Conservation (phyloP, 495 filamentous ascomycete species). For the Hypoxylon intermedium region DNA sequence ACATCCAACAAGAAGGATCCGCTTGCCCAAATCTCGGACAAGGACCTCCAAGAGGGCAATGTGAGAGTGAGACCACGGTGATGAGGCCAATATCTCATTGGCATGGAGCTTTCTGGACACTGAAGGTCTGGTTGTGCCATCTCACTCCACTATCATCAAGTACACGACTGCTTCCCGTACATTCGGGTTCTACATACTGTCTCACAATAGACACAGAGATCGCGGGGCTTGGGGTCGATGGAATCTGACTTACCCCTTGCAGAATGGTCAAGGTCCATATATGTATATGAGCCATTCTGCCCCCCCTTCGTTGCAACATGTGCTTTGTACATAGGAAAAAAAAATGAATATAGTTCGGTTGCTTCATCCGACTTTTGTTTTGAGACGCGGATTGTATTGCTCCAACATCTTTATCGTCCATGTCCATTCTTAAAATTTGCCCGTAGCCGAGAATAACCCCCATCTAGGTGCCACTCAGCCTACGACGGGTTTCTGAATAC, state of each 20-base stretch:
- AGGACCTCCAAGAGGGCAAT: slow-evolving; percentile 26
- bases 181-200: slow-evolving; percentile 16
- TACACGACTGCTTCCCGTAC: slow-evolving; percentile 4
- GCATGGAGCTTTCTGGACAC: slow-evolving; percentile 2
- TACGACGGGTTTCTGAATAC: slow-evolving; percentile 22
- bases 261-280: slow-evolving; percentile 14
- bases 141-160: neutral
- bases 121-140: slow-evolving; percentile 1
- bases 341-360: slow-evolving; percentile 18
- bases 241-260: slow-evolving; percentile 27
- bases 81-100: slow-evolving; percentile 14
- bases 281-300: slow-evolving; percentile 9
- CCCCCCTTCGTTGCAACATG: slow-evolving; percentile 19
- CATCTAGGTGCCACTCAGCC: neutral
- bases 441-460: slow-evolving; percentile 9
- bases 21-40: slow-evolving; percentile 30
- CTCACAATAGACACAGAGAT: slow-evolving; percentile 11
- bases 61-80: slow-evolving; percentile 24
- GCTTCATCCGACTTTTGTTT: slow-evolving; percentile 19
- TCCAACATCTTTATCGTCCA: slow-evolving; percentile 3
- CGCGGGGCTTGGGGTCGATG: slow-evolving; percentile 14
- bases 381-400: slow-evolving; percentile 20
- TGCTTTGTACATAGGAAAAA: slow-evolving; percentile 21
- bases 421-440: neutral
- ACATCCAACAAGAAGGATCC: slow-evolving; percentile 29